These are phyloP conservation scores for Canariomyces notabilis DNA, from an alignment of 2,329 filamentous ascomycete species.

Conservation along the genomic window DNA sequence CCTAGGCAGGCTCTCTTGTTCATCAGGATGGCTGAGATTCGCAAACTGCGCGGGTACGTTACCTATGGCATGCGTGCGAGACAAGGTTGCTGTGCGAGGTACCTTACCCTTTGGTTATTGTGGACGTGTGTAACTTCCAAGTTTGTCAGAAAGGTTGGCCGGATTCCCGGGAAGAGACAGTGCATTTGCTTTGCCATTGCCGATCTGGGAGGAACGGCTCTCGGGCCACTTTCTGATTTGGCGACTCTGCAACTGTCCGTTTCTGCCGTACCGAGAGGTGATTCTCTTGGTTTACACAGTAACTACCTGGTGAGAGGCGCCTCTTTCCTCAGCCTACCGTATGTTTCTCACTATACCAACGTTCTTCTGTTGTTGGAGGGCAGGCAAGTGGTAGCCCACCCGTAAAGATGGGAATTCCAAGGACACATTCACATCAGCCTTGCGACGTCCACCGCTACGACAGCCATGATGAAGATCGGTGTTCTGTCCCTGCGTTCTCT, in stretches of 20 bases:
- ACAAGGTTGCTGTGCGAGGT: conserved; percentile 9
- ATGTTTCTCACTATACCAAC: no score
- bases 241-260: conserved; percentile 3
- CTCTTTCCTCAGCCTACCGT: conserved; percentile 6
- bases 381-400: neutral
- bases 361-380: neutral
- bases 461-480: no score
- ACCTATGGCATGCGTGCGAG: neutral
- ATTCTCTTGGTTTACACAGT: neutral
- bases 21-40: conserved; percentile 22
- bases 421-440: no score
- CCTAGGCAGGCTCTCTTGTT: neutral
- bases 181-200: neutral
- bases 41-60: conserved; percentile 5
- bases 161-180: no score
- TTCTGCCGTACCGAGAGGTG: neutral
- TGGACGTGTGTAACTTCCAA: no score
- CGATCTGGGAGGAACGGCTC: neutral
- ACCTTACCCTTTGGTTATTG: no score
- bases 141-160: no score
- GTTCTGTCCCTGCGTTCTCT: no score
- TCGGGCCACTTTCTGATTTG: conserved; percentile 3
- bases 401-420: no score
- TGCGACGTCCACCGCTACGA: no score
- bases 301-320: neutral